Conservation (phyloP, 2,329 filamentous ascomycete species). For the Colletotrichum cuscutae region DNA sequence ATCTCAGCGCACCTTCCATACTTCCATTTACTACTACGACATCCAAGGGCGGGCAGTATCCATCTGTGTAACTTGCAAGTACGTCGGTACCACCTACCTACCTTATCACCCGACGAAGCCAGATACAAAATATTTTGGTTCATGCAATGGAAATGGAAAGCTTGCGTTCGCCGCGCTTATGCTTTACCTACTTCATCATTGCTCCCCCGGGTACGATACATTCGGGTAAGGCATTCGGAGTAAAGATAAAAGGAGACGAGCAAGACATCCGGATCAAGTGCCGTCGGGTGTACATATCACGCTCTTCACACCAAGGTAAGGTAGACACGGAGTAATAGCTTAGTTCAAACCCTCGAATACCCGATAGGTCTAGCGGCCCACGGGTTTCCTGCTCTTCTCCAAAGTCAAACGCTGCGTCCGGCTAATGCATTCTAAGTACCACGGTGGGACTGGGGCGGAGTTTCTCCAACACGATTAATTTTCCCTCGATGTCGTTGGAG, state of each 20-base stretch:
- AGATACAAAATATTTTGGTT: neutral
- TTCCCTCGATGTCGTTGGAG: neutral
- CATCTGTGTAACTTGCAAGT: neutral
- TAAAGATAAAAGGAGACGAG: neutral
- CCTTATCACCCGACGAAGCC: neutral
- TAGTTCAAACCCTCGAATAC: neutral
- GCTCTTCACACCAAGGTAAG: neutral
- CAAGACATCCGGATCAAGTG: neutral
- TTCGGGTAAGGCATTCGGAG: neutral
- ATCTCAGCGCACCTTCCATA: neutral
- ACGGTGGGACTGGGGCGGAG: neutral
- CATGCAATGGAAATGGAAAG: neutral
- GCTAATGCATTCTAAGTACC: neutral
- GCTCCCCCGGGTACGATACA: neutral
- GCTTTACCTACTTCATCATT: neutral
- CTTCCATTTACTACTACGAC: too few relatives aligned
- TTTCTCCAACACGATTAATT: slow-evolving; percentile 7
- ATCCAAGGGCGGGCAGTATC: neutral
- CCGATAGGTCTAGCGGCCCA: slow-evolving; percentile 16
- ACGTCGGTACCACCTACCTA: neutral
- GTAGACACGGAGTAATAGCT: neutral
- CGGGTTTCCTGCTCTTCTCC: neutral
- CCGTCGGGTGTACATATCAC: neutral
- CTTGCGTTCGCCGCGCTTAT: neutral
- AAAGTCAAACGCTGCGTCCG: neutral